Base-by-base conservation (phyloP, 169 alveolate species). In the Plasmodium gallinaceum region DNA sequence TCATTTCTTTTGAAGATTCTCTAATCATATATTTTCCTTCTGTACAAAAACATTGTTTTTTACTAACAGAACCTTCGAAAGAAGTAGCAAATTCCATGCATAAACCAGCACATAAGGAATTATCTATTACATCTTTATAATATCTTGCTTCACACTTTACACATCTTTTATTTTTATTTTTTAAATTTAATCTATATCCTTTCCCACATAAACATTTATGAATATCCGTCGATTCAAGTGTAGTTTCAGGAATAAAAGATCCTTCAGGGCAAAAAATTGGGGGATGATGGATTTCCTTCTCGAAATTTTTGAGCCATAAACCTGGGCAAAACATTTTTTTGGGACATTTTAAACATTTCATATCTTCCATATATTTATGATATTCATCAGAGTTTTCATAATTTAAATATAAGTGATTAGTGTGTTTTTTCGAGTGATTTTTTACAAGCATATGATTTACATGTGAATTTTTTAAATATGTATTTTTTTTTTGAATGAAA, bases 81-180 rank as follows among this genome's bases (percentile, higher is more conserved):
- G 96, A 92, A 20, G 96, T 94, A 12, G 95, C 92, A 74, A 78
- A 92, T 61, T 94, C 94, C 95, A 94, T 92, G 45, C 96, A 94
- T 24, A 94, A 78, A 6, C 96, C 96, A 26, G 94, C 88, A 87
- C 96, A 94, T 8, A 93, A 42, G 20, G 96, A 92, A 68, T 94
- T 92, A 88, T 94, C 96, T 54, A 92, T 92, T 12, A 94, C 95
- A 65, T 94, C 96, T 93, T 94, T 94, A 71, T 92, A 94, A 94
- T 92, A 92, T 22, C 95, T 92, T n/a, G 90, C 93, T 39, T 94
- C 91, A 46, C 96, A 94, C 57, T 66, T 88, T 16, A 92, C 83
- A 64, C 96, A 94, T 43, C 43, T 86, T 14, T 65, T 43, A 42
- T 78, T 42, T 9, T 26, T 20, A 3, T 32, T 46, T 14, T 58